Evolutionary conservation across 306 rosid genomes (phyloP), one percentile per base, ranked within the genome.

Genomic region (Psophocarpus tetragonolobus): DNA sequence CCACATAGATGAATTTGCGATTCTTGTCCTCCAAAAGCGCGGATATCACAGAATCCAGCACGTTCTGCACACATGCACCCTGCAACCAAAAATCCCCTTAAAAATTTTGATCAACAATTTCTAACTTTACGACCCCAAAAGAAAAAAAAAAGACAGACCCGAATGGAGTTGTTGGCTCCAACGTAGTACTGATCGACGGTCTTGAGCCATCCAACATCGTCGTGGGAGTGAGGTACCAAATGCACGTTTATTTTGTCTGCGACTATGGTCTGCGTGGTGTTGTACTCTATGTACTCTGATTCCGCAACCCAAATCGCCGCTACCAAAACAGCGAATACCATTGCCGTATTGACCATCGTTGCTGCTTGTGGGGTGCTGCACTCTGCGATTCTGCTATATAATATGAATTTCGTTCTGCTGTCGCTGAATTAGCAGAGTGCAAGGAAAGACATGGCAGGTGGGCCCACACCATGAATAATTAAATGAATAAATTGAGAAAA

Each of bases 11-110:
- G 84, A 90, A 92, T 80, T 85, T 90, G 73, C 97, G 92, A 74
- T 92, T 90, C 78, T 74, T 75, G 50, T 92, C 95, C 50, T 92
- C 94, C 87, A 88, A 36, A 32, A 92, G 84, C 32, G 97, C 73
- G 8, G 94, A 90, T 38, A 92, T 88, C 2, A 90, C 90, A 15
- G 97, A 90, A 80, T 92, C 97, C 74, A 92, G 56, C 62, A 90
- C 94, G 51, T 92, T 92, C 86, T 92, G 95, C 12, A 92, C 93
- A 77, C 97, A 92, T 8, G 97, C 97, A 62, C 97, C 97, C 94
- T 90, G 74, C 27, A 83, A 47, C 67, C 38, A 32, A 17, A 39
- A 57, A 58, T 15, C 69, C 44, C 27, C 45, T 71, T 36, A 17
- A 26, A 42, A 68, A 41, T 1, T 17, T 36, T 47, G 32, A 1